phyloP scores from a whole-genome alignment of 2,329 filamentous ascomycete genomes.

The Botryotinia narcissicola region DNA sequence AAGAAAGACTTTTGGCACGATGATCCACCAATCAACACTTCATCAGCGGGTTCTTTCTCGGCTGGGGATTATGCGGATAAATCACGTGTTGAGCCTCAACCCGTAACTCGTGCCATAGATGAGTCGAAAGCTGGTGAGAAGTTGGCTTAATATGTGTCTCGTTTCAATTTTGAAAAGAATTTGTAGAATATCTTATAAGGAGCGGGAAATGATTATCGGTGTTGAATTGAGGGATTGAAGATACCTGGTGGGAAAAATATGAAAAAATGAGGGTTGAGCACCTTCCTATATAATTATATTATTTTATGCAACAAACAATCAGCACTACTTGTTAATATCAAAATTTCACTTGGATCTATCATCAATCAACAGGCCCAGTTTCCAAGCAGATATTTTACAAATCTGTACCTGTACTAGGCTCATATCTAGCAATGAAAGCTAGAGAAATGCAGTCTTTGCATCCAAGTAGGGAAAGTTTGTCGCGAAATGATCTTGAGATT shows the following conservation, averaged over 20 bases:
- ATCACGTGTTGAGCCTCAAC: not conserved
- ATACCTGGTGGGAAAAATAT: not conserved
- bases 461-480: too few relatives aligned
- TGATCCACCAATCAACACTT: constrained; percentile 11
- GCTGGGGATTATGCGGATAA: constrained; percentile 1
- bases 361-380: not conserved
- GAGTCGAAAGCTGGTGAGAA: not conserved
- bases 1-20: constrained; percentile 33
- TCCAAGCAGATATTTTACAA: too few relatives aligned
- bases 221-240: not conserved
- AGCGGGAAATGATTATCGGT: not conserved
- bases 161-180: not conserved
- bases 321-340: not conserved
- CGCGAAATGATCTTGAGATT: too few relatives aligned
- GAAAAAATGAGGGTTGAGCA: not conserved
- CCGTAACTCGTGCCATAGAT: not conserved
- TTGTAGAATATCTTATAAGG: not conserved
- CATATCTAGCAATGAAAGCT: too few relatives aligned
- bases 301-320: not conserved
- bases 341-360: not conserved
- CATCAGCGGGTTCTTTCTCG: not conserved
- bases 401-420: too few relatives aligned
- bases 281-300: not conserved
- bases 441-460: too few relatives aligned
- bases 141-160: not conserved